A percentile compares a stretch with the other conserved stretches of the same genome.
phyloP scores from a whole-genome alignment of 176 grass and related monocot genomes.

The Dactylis glomerata region DNA sequence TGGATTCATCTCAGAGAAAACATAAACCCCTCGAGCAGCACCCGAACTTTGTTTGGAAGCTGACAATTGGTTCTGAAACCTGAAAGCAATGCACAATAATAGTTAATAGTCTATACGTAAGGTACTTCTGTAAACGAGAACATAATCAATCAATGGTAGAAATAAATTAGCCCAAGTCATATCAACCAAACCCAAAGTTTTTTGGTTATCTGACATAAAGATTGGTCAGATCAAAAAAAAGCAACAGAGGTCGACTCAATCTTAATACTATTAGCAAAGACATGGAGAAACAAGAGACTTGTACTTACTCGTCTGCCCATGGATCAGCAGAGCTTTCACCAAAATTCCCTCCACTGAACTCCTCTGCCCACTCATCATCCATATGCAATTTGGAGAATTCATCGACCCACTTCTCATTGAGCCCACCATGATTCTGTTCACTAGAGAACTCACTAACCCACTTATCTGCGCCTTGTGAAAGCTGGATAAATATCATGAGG shows the following conservation, averaged over 20 bases:
- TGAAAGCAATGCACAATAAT: slow-evolving; percentile 25
- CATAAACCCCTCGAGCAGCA: slow-evolving; percentile 81
- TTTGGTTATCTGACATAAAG: background rate
- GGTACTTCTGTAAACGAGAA: background rate
- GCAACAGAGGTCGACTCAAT: background rate
- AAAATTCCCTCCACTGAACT: slow-evolving; percentile 74
- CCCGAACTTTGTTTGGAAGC: slow-evolving; percentile 56
- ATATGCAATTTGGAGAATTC: slow-evolving; percentile 96
- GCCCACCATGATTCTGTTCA: slow-evolving; percentile 59
- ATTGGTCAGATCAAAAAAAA: slow-evolving; percentile 18
- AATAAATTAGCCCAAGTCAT: background rate
- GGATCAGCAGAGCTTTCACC: slow-evolving; percentile 67
- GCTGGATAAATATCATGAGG: slow-evolving; percentile 42
- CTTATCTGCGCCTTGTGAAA: slow-evolving; percentile 65
- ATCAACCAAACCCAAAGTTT: background rate
- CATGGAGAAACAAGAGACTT: slow-evolving; percentile 3
- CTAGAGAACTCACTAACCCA: slow-evolving; percentile 82
- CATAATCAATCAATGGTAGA: background rate
- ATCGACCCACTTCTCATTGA: slow-evolving; percentile 76
- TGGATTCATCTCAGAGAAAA: slow-evolving; percentile 88
- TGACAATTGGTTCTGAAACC: slow-evolving; percentile 59
- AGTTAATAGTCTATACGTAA: slow-evolving; percentile 12
- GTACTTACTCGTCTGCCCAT: slow-evolving; percentile 75
- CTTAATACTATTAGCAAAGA: slow-evolving; percentile 1
- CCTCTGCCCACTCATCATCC: slow-evolving; percentile 76